Conservation (phyloP, 108 stramenopile genomes). For the Cyclotella sp. region DNA sequence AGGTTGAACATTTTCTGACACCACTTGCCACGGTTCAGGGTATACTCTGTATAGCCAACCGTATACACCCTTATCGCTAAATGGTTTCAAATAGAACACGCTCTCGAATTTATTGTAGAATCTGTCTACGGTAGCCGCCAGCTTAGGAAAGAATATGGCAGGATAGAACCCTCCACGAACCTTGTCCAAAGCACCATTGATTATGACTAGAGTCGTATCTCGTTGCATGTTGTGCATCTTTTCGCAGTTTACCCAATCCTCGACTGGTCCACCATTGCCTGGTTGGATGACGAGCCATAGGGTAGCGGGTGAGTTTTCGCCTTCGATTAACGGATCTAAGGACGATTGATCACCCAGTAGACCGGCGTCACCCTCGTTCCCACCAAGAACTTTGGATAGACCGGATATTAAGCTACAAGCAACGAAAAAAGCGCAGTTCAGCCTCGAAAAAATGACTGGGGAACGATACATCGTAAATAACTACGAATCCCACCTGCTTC, state of each 20-base stretch:
- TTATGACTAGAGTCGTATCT: constrained; percentile 53
- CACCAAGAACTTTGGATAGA: constrained; percentile 61
- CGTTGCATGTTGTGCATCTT: constrained; percentile 34
- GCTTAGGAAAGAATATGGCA: constrained; percentile 77
- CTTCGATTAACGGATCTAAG: constrained; percentile 59
- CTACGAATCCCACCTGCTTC: constrained; percentile 36
- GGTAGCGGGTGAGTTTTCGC: constrained; percentile 42
- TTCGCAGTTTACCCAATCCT: constrained; percentile 91
- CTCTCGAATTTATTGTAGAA: constrained; percentile 77
- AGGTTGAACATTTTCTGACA: constrained; percentile 58
- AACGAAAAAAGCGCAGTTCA: not conserved
- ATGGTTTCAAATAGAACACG: constrained; percentile 71
- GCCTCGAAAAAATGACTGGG: too few species aligned
- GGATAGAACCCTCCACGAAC: constrained; percentile 87
- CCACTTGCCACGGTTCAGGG: constrained; percentile 84
- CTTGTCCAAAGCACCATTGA: constrained; percentile 91
- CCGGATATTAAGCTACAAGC: constrained; percentile 61
- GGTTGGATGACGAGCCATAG: constrained; percentile 79
- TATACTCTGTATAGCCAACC: constrained; percentile 74
- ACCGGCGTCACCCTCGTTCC: constrained; percentile 64
- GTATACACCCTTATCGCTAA: constrained; percentile 76
- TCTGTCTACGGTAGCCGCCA: constrained; percentile 74
- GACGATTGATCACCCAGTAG: constrained; percentile 69
- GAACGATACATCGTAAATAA: too few species aligned
- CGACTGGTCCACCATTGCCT: constrained; percentile 89